Base-by-base conservation (phyloP, 345 rosid species). In the Eucalyptus brandiana region DNA sequence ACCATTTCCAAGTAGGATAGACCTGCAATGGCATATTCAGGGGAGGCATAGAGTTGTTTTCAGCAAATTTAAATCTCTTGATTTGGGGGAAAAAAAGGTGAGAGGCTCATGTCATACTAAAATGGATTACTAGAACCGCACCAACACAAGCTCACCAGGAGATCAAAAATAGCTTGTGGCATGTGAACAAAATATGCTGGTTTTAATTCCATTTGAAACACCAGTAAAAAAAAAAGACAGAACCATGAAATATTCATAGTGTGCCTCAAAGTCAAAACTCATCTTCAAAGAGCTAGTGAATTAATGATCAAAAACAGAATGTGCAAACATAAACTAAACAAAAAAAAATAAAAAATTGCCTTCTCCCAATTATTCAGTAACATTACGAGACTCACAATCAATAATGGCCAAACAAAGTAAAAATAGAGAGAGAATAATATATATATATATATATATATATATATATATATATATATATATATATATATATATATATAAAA, bases 1-100 rank as follows among this genome's bases (percentile, higher is more conserved):
- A 97, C 99, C 99, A 98, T 93, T 95, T 98, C 99, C 99, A 98
- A 54, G 97, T 98, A 89, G 99, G 99, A 92, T 98, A 98, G 90
- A 98, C 99, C 99, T 98, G 89, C 87, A 72, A 92, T 23, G 26
- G 47, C 85, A 12, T 21, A 76, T 76, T 76, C 47, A 16, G 45
- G 45, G 30, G 85, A 56, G 85, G 5, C 47, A 72, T 34, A 72
- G 44, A 40, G 47, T 40, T 76, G 28, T 37, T 40, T 72, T 76
- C 85, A 76, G 47, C 17, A 76, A 21, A 76, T 76, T 21, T 40
- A 40, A 76, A 37, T 76, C 47, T 76, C 47, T 21, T 76, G 13
- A 76, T 40, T 40, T 76, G 24, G 85, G 45, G 83, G 7, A 12
- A 21, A 34, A 37, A 76, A 76, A 21, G 15, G 47, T 76, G 28